phyloP scores from a whole-genome alignment of 163 green algal genomes.

The Chloromonas sp. region DNA sequence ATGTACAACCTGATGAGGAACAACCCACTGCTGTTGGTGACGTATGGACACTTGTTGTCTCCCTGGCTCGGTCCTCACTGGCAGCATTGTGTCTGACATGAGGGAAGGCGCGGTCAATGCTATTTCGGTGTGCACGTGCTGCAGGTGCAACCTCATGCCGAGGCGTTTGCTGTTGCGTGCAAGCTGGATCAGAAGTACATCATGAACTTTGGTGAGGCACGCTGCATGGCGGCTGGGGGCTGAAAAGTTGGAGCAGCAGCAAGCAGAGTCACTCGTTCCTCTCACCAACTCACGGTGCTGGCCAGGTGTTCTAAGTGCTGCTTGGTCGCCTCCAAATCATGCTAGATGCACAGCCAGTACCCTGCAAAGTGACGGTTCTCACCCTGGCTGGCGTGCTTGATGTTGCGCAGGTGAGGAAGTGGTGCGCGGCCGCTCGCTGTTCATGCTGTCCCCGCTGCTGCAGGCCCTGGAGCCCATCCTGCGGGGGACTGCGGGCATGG shows the following conservation, averaged over 20 bases:
- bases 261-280: too few species aligned
- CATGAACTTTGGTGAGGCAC: constrained; percentile 79
- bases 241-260: neutral
- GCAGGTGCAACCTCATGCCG: constrained; percentile 56
- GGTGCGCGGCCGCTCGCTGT: constrained; percentile 72
- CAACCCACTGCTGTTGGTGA: too few species aligned
- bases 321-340: too few species aligned
- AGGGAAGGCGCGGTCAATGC: neutral
- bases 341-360: too few species aligned
- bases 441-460: constrained; percentile 56
- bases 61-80: neutral
- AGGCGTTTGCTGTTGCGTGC: constrained; percentile 50
- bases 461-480: constrained; percentile 55
- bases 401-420: constrained; percentile 67
- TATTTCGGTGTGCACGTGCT: neutral
- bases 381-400: too few species aligned
- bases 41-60: too few species aligned
- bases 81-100: neutral
- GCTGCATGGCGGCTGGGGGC: neutral
- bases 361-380: too few species aligned
- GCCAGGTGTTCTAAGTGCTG: too few species aligned
- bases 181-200: constrained; percentile 62
- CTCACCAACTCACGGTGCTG: too few species aligned
- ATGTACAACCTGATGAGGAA: too few species aligned
- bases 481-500: constrained; percentile 55